These are phyloP conservation scores for Colletotrichum filicis DNA, from an alignment of 2,329 filamentous ascomycete species.

Conservation along the genomic window DNA sequence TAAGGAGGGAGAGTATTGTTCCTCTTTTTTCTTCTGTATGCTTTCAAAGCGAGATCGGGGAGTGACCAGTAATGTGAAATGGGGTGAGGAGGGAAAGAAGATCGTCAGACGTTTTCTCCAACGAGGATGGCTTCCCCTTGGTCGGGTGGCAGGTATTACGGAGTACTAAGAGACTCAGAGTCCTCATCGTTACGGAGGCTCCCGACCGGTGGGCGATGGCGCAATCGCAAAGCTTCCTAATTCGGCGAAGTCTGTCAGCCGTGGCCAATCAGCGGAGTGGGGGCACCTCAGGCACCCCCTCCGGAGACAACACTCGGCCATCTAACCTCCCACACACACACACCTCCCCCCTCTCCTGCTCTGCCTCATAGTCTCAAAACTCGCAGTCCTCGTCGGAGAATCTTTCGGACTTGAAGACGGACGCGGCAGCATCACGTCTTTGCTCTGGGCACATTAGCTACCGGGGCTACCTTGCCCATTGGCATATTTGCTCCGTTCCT, in stretches of 20 bases:
- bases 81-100: constrained; percentile 19
- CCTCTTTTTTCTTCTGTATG: background rate
- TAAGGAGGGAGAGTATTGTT: background rate
- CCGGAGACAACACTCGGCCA: constrained; percentile 3
- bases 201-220: constrained; percentile 32
- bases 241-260: constrained; percentile 29
- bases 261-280: constrained; percentile 27
- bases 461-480: constrained; percentile 27
- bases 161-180: background rate
- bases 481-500: background rate
- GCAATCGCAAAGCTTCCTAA: constrained; percentile 36
- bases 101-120: constrained; percentile 28
- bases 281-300: background rate
- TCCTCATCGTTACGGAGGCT: constrained; percentile 21
- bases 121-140: background rate
- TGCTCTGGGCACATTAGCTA: background rate
- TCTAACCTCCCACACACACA: background rate
- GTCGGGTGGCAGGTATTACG: too few species aligned
- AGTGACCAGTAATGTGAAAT: constrained; percentile 13
- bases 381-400: constrained; percentile 22
- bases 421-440: background rate
- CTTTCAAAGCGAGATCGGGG: constrained; percentile 18
- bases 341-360: too few species aligned
- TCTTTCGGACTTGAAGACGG: constrained; percentile 14
- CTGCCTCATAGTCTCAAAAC: too few species aligned